Conservation (phyloP, 139 green algal genomes). For the Deuterostichococcus epilithicus region DNA sequence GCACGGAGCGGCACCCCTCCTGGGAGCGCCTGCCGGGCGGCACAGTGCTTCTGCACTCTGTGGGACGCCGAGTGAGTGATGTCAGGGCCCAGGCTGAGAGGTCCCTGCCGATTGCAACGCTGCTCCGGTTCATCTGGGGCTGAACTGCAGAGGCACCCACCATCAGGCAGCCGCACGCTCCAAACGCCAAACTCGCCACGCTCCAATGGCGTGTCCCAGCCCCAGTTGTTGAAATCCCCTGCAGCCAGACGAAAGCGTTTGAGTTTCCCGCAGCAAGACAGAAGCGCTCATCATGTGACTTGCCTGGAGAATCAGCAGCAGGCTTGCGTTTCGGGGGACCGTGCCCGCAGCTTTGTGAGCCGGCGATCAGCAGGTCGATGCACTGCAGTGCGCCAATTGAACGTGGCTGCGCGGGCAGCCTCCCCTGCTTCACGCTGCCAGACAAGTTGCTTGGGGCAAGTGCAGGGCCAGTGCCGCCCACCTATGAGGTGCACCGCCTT, state of each 20-base stretch:
- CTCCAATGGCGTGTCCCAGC: constrained; percentile 55
- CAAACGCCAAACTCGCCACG: constrained; percentile 81
- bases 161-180: constrained; percentile 63
- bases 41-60: too few species aligned
- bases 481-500: constrained; percentile 48
- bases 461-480: background rate
- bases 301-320: too few species aligned
- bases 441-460: background rate
- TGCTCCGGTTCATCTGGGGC: background rate
- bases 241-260: constrained; percentile 46
- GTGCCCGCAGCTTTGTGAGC: too few species aligned
- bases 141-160: constrained; percentile 16
- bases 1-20: too few species aligned
- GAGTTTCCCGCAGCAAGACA: constrained; percentile 4
- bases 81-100: background rate
- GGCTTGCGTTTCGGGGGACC: too few species aligned
- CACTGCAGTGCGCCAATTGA: too few species aligned
- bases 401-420: too few species aligned
- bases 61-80: too few species aligned
- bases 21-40: too few species aligned
- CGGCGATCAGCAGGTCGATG: too few species aligned
- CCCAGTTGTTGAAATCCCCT: constrained; percentile 92
- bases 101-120: background rate
- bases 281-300: too few species aligned
- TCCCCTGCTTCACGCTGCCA: constrained; percentile 9